Conservation (phyloP, 305 asterid species). For the Solanum hybrid region DNA sequence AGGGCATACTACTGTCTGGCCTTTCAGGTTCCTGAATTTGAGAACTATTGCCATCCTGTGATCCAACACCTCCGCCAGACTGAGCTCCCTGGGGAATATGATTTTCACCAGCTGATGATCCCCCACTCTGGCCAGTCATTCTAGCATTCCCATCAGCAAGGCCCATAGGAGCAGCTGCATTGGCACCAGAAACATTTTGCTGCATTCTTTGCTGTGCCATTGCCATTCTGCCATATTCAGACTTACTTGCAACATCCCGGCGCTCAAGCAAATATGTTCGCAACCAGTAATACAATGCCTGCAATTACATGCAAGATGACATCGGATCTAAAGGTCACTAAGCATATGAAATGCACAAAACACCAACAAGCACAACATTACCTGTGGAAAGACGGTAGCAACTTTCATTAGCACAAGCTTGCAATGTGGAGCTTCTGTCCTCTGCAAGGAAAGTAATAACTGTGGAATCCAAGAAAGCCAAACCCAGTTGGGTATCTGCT, state of each 20-base stretch:
- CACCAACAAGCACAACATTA: conserved; percentile 15
- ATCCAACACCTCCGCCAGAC: conserved; percentile 60
- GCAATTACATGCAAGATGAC: conserved; percentile 17
- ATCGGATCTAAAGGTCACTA: background rate
- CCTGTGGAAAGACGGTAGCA: conserved; percentile 95
- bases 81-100: conserved; percentile 78
- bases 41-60: conserved; percentile 69
- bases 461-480: conserved; percentile 99
- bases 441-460: conserved; percentile 82
- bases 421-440: conserved; percentile 95
- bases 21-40: conserved; percentile 88
- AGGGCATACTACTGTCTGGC: conserved; percentile 62
- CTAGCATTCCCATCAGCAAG: conserved; percentile 74
- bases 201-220: conserved; percentile 99
- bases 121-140: conserved; percentile 59
- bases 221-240: conserved; percentile 93
- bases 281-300: conserved; percentile 99
- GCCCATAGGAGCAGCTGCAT: conserved; percentile 44
- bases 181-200: conserved; percentile 62
- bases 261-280: conserved; percentile 98
- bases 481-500: conserved; percentile 93
- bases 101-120: conserved; percentile 58
- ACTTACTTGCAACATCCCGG: conserved; percentile 95
- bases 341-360: background rate
- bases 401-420: conserved; percentile 88